These are phyloP conservation scores for Blumeriella jaapii DNA, from an alignment of 2,329 filamentous ascomycete genomes.

Conservation along the genomic window DNA sequence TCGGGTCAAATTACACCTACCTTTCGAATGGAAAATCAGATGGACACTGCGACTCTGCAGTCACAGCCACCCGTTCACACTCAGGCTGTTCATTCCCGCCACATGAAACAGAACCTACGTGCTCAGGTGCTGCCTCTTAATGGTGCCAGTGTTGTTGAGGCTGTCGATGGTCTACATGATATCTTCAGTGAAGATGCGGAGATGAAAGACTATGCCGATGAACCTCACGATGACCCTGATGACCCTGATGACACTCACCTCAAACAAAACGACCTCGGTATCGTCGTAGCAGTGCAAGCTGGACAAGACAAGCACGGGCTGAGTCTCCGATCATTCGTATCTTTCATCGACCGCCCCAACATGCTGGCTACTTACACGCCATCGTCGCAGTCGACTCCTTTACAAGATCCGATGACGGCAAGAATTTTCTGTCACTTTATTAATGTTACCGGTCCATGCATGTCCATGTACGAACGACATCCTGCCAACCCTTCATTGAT, in stretches of 20 bases:
- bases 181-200: constrained; percentile 41
- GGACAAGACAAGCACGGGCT: constrained; percentile 24
- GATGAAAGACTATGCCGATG: constrained; percentile 42
- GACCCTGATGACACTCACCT: constrained; percentile 30
- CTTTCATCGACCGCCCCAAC: constrained; percentile 32
- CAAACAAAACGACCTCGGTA: constrained; percentile 22
- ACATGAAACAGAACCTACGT: background rate
- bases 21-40: background rate
- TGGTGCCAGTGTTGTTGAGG: no score
- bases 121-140: no score
- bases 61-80: no score
- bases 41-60: no score
- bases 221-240: constrained; percentile 30
- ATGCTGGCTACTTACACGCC: constrained; percentile 56
- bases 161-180: constrained; percentile 31
- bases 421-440: constrained; percentile 88
- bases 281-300: constrained; percentile 23
- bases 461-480: constrained; percentile 81
- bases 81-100: background rate
- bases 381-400: constrained; percentile 53
- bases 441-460: constrained; percentile 71
- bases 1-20: background rate
- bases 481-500: constrained; percentile 60
- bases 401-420: constrained; percentile 70
- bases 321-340: constrained; percentile 35